Evolutionary conservation across 208 protist genomes (phyloP), one percentile per base, ranked within the genome.

Genomic region (Sergeia podlipaevii): DNA sequence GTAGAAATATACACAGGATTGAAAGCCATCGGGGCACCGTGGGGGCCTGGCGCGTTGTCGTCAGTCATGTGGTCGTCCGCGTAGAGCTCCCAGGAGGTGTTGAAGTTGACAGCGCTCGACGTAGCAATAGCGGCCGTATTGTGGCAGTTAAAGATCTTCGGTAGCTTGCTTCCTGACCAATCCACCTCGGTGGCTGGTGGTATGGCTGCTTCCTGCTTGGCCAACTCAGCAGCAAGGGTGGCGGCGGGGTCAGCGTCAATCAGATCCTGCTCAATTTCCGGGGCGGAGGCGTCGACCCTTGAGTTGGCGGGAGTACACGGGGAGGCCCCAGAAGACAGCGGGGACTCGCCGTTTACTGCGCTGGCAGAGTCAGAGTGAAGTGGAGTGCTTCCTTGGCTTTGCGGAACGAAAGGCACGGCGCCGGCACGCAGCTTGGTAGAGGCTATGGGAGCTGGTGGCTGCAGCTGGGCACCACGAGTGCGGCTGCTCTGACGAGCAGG

Each of bases 81-180:
- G 65, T 89, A 85, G 36, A 94, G 77, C 33, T 77, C 75, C 83
- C 86, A 94, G 15, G 70, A 64, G 30, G 72, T 66, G 65, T 88
- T 79, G 24, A 94, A 74, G 38, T 54, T 51, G 32, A 90, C 67
- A 20, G 74, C 60, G 13, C 58, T 71, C 6, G 67, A 66, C 28
- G 81, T 70, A 23, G 79, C 57, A 48, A 68, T 73, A 37, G 73
- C 72, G 15, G 58, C 55, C 2, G 79, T 87, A 69, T 83, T 80
- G 60, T 70, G 63, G 65, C 79, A 87, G 36, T 61, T 67, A 49
- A 83, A 87, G 20, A 83, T 41, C 46, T 56, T 51, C 8, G 79
- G 79, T 55, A 87, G 66, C 39, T 55, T 58, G 46, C 79, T 87
- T 45, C 69, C 67, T 11, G 60, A 56, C 62, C 71, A 83, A 37